Base-by-base conservation (phyloP, 176 grass and related monocot genomes). In the Tuctoria greenei region DNA sequence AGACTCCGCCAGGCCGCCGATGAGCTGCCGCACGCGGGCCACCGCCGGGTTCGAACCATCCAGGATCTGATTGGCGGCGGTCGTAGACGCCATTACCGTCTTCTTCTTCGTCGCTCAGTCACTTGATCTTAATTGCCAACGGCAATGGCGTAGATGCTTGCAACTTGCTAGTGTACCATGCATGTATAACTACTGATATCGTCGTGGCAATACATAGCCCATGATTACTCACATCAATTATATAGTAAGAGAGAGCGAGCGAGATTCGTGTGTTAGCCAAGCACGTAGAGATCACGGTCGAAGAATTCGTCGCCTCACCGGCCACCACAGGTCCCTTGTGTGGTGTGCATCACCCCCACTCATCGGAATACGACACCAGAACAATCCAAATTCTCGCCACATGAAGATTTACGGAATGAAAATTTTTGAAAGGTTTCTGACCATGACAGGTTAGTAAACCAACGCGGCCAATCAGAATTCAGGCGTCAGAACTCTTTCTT, bases 11-110 rank as follows among this genome's bases (percentile, higher is more conserved):
- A 0, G 14, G 58, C n/a, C 61, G 41, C 74, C n/a, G 4, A 52
- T 40, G 43, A 66, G 20, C 61, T 66, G 7, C 17, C 18, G 63
- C 65, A 79, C 4, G 10, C 43, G 71, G 12, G 23, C 71, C 64
- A 73, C 78, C 25, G 4, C 7, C 71, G 77, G 84, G 25, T 75
- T 86, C 24, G 84, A 81, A 52, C 17, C 55, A 43, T 86, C 70
- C 18, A 85, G 76, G 4, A 58, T 52, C 52, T 59, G 16, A 0
- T 28, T 31, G 1, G 4, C 63, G 2, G 12, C 21, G 26, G 16
- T 5, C 47, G 5, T 12, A 9, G 75, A 28, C 12, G 75, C 49
- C 75, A 64, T 16, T 14, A 6, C 28, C 57, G n/a, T 15, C 1
- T 8, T 28, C 2, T 28, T 28, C 25, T 13, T 28, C 10, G 2